phyloP scores from a whole-genome alignment of 805 yeast genomes.

The Ascoidea rubescens region DNA sequence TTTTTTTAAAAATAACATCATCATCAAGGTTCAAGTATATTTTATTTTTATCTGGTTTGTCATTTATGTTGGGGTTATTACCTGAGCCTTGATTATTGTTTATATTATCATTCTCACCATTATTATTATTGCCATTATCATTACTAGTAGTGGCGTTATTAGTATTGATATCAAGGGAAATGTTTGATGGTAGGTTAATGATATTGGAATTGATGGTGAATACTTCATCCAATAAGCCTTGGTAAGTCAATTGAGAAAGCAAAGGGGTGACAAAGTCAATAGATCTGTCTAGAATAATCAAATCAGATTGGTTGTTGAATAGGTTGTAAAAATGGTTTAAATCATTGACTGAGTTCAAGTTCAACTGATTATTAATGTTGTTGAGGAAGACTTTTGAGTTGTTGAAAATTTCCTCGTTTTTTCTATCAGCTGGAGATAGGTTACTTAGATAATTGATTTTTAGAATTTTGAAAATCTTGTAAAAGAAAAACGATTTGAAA shows the following conservation, averaged over 20 bases:
- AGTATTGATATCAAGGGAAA: constrained; percentile 9
- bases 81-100: background rate
- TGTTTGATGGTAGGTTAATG: constrained; percentile 14
- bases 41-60: constrained; percentile 1
- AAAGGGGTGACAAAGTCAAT: constrained; percentile 61
- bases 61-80: constrained; percentile 3
- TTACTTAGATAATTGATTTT: constrained; percentile 17
- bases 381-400: background rate
- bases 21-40: constrained; percentile 14
- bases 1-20: constrained; percentile 34
- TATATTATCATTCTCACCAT: background rate
- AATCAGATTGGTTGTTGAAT: constrained; percentile 40
- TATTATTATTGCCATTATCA: constrained; percentile 2
- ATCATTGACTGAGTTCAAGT: constrained; percentile 13
- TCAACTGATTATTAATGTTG: background rate
- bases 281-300: constrained; percentile 68
- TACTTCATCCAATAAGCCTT: constrained; percentile 70
- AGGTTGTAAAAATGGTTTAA: constrained; percentile 14
- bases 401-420: constrained; percentile 15
- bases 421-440: constrained; percentile 23
- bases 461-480: constrained; percentile 24
- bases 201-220: constrained; percentile 34
- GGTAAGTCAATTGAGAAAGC: constrained; percentile 65
- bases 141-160: constrained; percentile 18
- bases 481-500: constrained; percentile 32